Percentiles rank a stretch among this genome's conserved stretches.
Evolutionary conservation across 2,329 filamentous ascomycete genomes (phyloP).

Genomic region (Parastagonospora avenae): DNA sequence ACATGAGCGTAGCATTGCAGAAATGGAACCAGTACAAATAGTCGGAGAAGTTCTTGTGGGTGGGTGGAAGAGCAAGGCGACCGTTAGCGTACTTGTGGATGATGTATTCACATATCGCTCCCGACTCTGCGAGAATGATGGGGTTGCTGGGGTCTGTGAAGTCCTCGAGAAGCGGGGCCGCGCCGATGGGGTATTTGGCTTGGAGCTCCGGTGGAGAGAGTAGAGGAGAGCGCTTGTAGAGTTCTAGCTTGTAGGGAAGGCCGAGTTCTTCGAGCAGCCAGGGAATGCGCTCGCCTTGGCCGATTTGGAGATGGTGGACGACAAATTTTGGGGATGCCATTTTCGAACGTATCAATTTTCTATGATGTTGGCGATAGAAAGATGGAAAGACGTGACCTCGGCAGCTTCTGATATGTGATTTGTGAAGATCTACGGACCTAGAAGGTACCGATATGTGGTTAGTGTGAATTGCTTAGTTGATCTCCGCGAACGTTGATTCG

Average conservation of each 20-base stretch:
- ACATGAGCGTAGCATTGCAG: slow-evolving; percentile 50
- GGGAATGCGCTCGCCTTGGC: slow-evolving; percentile 67
- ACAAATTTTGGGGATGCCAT: slow-evolving; percentile 35
- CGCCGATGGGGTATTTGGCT: slow-evolving; percentile 52
- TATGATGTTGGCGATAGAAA: not conserved
- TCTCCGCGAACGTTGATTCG: no score
- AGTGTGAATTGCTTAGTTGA: no score
- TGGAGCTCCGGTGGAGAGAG: slow-evolving; percentile 41
- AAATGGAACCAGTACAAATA: slow-evolving; percentile 71
- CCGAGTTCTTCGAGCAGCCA: slow-evolving; percentile 70
- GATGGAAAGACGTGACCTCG: not conserved
- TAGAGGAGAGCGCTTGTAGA: slow-evolving; percentile 55
- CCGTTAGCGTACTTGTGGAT: slow-evolving; percentile 57
- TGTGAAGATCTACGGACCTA: not conserved
- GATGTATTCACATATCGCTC: slow-evolving; percentile 68
- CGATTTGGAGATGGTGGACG: slow-evolving; percentile 49
- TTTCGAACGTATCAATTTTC: not conserved
- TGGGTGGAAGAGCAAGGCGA: slow-evolving; percentile 53
- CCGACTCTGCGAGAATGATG: slow-evolving; percentile 63
- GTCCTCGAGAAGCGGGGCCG: slow-evolving; percentile 66
- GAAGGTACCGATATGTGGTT: no score
- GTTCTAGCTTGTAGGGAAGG: slow-evolving; percentile 58
- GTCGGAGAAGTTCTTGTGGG: slow-evolving; percentile 59
- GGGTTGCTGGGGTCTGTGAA: slow-evolving; percentile 49
- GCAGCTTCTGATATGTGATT: not conserved